Conservation (phyloP, 2,329 filamentous ascomycete species). For the Pestalotiopsis sp. region DNA sequence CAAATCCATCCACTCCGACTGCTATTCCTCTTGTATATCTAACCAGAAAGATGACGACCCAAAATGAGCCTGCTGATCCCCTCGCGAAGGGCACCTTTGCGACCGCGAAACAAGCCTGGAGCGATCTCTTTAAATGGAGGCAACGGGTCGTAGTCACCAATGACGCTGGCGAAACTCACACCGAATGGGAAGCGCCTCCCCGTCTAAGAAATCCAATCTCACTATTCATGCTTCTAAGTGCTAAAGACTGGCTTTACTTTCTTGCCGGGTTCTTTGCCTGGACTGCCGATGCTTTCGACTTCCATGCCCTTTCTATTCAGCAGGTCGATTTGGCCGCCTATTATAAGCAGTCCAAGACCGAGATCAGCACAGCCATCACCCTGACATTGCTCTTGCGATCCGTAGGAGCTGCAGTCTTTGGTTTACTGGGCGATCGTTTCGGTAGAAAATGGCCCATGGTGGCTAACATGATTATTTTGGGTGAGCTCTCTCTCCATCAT, state of each 20-base stretch:
- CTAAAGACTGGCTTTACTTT: constrained; percentile 75
- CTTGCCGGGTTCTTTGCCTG: constrained; percentile 74
- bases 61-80: constrained; percentile 56
- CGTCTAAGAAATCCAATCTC: constrained; percentile 72
- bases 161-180: constrained; percentile 63
- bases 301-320: constrained; percentile 79
- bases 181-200: constrained; percentile 70
- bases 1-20: neutral
- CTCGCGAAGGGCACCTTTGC: constrained; percentile 66
- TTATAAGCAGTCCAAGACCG: constrained; percentile 47
- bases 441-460: constrained; percentile 87
- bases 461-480: constrained; percentile 74
- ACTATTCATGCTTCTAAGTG: constrained; percentile 65
- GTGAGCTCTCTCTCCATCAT: constrained; percentile 29
- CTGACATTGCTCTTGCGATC: constrained; percentile 75
- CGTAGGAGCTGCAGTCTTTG: constrained; percentile 75
- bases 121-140: constrained; percentile 73
- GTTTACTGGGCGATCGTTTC: constrained; percentile 76
- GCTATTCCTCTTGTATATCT: neutral
- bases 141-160: constrained; percentile 71
- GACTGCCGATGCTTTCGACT: constrained; percentile 84
- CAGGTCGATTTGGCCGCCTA: constrained; percentile 47
- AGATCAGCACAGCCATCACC: constrained; percentile 73
- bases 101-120: constrained; percentile 65
- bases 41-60: constrained; percentile 20